A percentile compares a stretch with the other conserved stretches of the same genome.
Evolutionary conservation across 148 eudicot species (phyloP).

Genomic region (Linanthus parryae): DNA sequence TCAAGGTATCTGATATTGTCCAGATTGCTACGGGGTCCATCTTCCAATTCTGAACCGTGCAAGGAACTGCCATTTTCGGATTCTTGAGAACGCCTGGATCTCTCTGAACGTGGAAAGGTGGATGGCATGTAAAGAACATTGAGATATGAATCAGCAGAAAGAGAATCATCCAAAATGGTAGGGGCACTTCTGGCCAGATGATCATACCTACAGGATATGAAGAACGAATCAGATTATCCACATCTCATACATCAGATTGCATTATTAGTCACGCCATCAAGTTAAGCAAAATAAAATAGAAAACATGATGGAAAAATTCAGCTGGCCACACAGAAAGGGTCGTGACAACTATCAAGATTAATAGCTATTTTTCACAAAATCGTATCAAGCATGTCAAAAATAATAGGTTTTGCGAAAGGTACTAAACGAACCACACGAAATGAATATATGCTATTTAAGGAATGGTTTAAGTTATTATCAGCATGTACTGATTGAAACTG

Average conservation of each 20-base stretch:
- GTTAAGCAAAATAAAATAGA: too few species aligned
- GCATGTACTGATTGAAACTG: too few species aligned
- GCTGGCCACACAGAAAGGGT: not conserved
- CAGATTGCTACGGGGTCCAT: slow-evolving; percentile 92
- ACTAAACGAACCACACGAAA: too few species aligned
- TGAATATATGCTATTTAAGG: too few species aligned
- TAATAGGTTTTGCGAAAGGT: too few species aligned
- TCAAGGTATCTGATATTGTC: slow-evolving; percentile 80
- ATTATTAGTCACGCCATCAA: too few species aligned
- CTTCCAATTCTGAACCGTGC: slow-evolving; percentile 45
- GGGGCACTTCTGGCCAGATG: slow-evolving; percentile 99
- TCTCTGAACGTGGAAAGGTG: slow-evolving; percentile 93
- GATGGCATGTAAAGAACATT: slow-evolving; percentile 97
- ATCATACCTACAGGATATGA: slow-evolving; percentile 59
- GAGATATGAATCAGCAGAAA: slow-evolving; percentile 97
- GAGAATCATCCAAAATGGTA: slow-evolving; percentile 89
- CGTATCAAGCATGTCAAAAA: not conserved
- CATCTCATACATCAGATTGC: not conserved
- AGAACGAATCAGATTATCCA: slow-evolving; percentile 13
- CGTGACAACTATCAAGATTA: not conserved
- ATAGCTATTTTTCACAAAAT: not conserved
- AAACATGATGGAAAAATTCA: not conserved
- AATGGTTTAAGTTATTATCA: too few species aligned
- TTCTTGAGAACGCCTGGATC: slow-evolving; percentile 63
- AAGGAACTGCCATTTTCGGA: slow-evolving; percentile 47